Conservation (phyloP, 176 grass and related monocot genomes). For the Dendrocalamus sinicus region DNA sequence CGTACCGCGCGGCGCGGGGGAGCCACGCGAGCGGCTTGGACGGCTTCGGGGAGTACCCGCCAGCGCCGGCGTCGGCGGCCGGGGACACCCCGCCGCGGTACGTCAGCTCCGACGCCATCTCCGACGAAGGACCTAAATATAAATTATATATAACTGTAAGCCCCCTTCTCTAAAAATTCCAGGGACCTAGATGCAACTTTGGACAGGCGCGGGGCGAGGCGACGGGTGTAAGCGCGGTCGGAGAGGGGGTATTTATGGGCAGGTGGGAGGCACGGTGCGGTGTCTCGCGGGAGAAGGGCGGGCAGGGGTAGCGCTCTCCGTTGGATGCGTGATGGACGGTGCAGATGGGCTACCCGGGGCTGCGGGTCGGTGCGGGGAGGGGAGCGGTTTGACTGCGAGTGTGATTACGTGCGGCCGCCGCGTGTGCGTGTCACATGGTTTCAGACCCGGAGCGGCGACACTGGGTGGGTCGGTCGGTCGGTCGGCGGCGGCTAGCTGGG, state of each 20-base stretch:
- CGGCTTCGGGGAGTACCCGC: constrained; percentile 55
- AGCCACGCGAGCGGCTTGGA: constrained; percentile 70
- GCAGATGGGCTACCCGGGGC: not conserved
- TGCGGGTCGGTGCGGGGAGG: not conserved
- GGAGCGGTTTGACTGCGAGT: constrained; percentile 27
- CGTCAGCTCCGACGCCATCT: constrained; percentile 88
- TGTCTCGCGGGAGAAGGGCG: not conserved
- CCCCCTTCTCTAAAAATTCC: not conserved
- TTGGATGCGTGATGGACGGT: constrained; percentile 27
- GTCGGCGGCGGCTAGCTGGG: not conserved
- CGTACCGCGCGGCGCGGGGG: constrained; percentile 58
- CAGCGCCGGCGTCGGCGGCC: constrained; percentile 10
- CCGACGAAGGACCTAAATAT: not conserved
- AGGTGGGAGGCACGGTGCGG: not conserved
- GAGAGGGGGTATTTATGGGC: not conserved
- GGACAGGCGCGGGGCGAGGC: constrained; percentile 22
- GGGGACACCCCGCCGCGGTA: constrained; percentile 62
- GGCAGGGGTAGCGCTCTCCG: fast-evolving
- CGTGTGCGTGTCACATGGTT: not conserved
- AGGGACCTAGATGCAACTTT: constrained; percentile 5
- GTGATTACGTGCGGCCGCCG: constrained; percentile 27
- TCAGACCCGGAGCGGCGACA: not conserved
- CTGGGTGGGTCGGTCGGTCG: not conserved
- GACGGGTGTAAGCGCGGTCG: not conserved
- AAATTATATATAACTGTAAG: not conserved